Evolutionary conservation across 1,284 basidiomycete genomes (phyloP), one percentile per base, ranked within the genome.

Genomic region (Tilletia indica): DNA sequence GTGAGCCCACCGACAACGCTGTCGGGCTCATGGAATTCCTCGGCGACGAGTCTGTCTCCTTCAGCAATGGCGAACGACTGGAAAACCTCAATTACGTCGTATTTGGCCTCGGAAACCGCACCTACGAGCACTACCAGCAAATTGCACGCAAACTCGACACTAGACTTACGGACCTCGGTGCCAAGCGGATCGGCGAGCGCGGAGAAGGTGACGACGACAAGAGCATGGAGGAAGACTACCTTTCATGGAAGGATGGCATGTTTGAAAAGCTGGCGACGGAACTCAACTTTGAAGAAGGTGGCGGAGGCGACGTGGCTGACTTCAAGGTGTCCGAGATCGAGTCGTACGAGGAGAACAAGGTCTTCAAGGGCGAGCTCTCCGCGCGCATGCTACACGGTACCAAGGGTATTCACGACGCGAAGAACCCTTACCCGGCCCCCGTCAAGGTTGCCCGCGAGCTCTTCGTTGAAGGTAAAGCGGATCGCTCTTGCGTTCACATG

Each of bases 241-340:
- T 99, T n/a, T 94, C 93, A 76, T 99, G 96, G 96, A 99, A 99
- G 86, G 96, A 99, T 84, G 89, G 88, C 80, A 95, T 97, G 94
- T 97, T 94, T 91, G 91, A 92, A 63, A 89, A 90, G 4, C 93
- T 99, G 73, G 89, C 93, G 38, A 85, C 88, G 75, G 88, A 89
- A 67, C 89, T 97, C 88, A 88, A 89, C 74, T 93, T 97, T 71
- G 94, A 98, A 85, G 96, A 98, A 85, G 96, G 97, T 71, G 93
- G 93, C 78, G 93, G 93, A 71, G 94, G 93, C 72, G 96, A 98
- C 81, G 89, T 92, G n/a, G 89, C 95, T 67, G 96, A 99, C 88
- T 99, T 98, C 83, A 88, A 89, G 67, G 93, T 99, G 34, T 90
- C 91, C 19, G 95, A 97, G 85, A 86, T 95, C 25, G 74, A 75